Base-by-base conservation (phyloP, 495 filamentous ascomycete species). In the Podospora sp. region DNA sequence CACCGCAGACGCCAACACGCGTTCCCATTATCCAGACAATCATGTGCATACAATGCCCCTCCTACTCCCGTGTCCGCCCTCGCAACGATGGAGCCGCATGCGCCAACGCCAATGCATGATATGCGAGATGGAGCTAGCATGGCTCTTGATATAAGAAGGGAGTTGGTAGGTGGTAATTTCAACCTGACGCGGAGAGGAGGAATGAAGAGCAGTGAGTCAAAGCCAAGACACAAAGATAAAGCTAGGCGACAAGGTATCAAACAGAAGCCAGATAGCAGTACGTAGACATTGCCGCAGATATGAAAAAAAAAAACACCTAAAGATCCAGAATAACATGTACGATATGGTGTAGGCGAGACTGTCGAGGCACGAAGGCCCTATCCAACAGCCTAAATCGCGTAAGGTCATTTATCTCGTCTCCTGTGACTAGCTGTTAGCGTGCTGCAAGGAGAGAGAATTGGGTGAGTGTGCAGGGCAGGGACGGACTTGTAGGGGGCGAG, bases 191-290 rank as follows among this genome's bases (percentile, higher is more conserved):
- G 1, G 3, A 56, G 22, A 55, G 8, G 18, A 25, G 52, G 35
- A 8, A 26, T 49, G 25, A 11, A 55, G 49, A 52, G 21, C 16
- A 24, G 14, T 55, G 20, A 55, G 52, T 24, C 9, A 22, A 55
- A 24, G 20, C 12, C 56, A 29, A 59, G 21, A 11, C 22, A 22
- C 21, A 59, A 33, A 33, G 26, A 1, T 59, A 55, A 55, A 22
- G 70, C 11, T 56, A 73, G 51, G 67, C 68, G 72, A 74, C 65
- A 70, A 77, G 75, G 75, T 77, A 77, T 78, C 76, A 71, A 74
- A 68, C 33, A 73, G 70, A 68, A 59, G 29, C 53, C 59, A 62
- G 63, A 64, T 46, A 46, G 16, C 40, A 46, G 40, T 46, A 46
- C 5, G 40, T 46, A 12, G 12, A 12, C 12, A 36, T 5, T 36